Evolutionary conservation across 1,139 yeast genomes (phyloP), one percentile per base, ranked within the genome.

Genomic region (Saccharomyces hybrid): DNA sequence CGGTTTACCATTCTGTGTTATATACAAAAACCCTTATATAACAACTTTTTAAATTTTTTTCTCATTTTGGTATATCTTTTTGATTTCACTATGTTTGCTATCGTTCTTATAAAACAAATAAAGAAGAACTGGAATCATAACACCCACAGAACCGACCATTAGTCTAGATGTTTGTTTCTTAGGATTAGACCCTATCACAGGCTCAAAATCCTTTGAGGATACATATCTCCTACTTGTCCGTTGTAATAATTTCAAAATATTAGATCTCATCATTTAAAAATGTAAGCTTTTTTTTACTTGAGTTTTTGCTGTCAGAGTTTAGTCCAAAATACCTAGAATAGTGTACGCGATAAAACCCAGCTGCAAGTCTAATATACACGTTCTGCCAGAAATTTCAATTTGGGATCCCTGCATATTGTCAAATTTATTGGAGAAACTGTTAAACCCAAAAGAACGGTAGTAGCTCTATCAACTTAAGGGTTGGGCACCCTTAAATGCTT

Each of bases 21-120:
- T 30, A 30, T 30, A 11, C n/a, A 13, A 30, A 30, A 30, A 11
- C 32, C n/a, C 3, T 30, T 9, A 11, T 11, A 30, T 30, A 30
- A 11, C n/a, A 30, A 8, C 5, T n/a, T 32, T n/a, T 50, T 49
- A 58, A 27, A 53, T 31, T 30, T 58, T 58, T 46, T 61, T 56
- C 26, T 56, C 59, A 44, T 56, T 59, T 23, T 31, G 52, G 48
- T 59, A 59, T 16, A 59, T 59, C 26, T 54, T 52, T 48, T 51
- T 58, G 14, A 59, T 57, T 16, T 50, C 53, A 31, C 57, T 58
- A 50, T 48, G 49, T 28, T 52, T 50, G n/a, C 46, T 48, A 14
- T 50, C 52, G 14, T 54, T 49, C 16, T 32, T 50, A 42, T 52
- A 53, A 4, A 49, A 30, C 30, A 23, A 38, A 31, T 13, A 50